Conservation (phyloP, 208 protist species). For the Kentomonas sorsogonicus region DNA sequence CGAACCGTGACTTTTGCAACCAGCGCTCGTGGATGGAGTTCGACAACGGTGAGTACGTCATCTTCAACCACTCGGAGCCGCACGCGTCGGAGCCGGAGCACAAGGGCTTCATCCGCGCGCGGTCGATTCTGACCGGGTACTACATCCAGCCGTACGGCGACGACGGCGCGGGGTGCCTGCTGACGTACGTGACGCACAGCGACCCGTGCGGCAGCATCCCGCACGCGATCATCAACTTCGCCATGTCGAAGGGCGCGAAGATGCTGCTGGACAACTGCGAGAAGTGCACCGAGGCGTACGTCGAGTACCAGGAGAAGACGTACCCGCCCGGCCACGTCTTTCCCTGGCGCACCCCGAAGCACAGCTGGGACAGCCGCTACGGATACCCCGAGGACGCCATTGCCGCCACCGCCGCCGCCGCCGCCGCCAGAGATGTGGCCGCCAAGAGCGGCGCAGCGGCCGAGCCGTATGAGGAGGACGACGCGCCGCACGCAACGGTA, state of each 20-base stretch:
- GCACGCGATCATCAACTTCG: slow-evolving; percentile 73
- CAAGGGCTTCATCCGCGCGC: slow-evolving; percentile 69
- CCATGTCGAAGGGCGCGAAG: slow-evolving; percentile 52
- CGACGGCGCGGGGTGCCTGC: slow-evolving; percentile 29
- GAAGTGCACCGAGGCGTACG: slow-evolving; percentile 61
- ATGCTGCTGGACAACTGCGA: slow-evolving; percentile 64
- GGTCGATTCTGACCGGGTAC: slow-evolving; percentile 82
- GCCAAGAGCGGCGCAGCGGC: not conserved
- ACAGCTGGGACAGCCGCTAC: slow-evolving; percentile 70
- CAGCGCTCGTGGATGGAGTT: slow-evolving; percentile 91
- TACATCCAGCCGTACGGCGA: slow-evolving; percentile 52
- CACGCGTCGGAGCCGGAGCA: slow-evolving; percentile 71
- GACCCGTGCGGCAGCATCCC: slow-evolving; percentile 83
- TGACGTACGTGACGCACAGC: slow-evolving; percentile 83
- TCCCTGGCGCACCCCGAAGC: slow-evolving; percentile 74
- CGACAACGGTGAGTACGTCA: slow-evolving; percentile 84
- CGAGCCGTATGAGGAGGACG: not conserved
- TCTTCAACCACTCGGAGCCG: slow-evolving; percentile 88
- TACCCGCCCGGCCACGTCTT: slow-evolving; percentile 47
- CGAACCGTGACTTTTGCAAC: slow-evolving; percentile 90
- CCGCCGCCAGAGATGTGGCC: too few species aligned
- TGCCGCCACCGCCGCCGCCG: too few species aligned
- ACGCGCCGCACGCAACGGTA: too few species aligned
- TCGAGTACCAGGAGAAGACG: slow-evolving; percentile 39
- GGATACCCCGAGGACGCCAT: slow-evolving; percentile 58